Base-by-base conservation (phyloP, 192 early-diverging fungal species). In the Borealophlyctis nickersoniae region DNA sequence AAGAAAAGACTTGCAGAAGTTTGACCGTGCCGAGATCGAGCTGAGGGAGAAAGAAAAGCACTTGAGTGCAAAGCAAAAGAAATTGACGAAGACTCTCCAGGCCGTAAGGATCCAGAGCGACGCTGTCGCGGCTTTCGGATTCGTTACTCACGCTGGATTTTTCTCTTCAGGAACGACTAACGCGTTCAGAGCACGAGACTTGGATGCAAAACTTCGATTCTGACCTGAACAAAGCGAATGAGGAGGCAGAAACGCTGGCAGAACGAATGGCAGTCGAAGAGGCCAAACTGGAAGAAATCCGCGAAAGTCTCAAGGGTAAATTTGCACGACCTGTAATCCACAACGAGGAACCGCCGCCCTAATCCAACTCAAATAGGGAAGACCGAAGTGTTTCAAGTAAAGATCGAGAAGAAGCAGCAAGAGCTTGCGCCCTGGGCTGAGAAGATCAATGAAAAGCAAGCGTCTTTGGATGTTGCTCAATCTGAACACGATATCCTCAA, bases 341-440 rank as follows among this genome's bases (percentile, higher is more conserved):
- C 39, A 7, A 45, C 19, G 19, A 45, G 9, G 39, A 19, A 45
- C 39, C 9, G 19, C 9, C 9, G 9, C 7, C 52, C 56, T 65
- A 1, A n/a, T n/a, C 19, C 27, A 24, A 53, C 26, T 65, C 11
- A 31, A 24, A 58, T 26, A 78, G 81, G 89, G 36, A 98, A 98
- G 71, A 96, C 97, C 0, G 86, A 91, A 33, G 79, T 58, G n/a
- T 88, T 90, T 64, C 85, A 91, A 45, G 70, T 76, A 28, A 72
- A 91, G 48, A 94, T 99, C 23, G 91, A 92, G 66, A 77, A 88
- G 52, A 84, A 91, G 62, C 91, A 99, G 71, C 82, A 81, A 27
- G 85, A 91, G 60, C 74, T 97, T 22, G 87, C 85, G 3, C 97
- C 95, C 1, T 94, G 90, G 91, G 79, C 77, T 45, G 92, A 94